Percentiles rank a stretch among this genome's conserved stretches.
phyloP scores from a whole-genome alignment of 169 alveolate species.

The Cryptosporidium xiaoi region DNA sequence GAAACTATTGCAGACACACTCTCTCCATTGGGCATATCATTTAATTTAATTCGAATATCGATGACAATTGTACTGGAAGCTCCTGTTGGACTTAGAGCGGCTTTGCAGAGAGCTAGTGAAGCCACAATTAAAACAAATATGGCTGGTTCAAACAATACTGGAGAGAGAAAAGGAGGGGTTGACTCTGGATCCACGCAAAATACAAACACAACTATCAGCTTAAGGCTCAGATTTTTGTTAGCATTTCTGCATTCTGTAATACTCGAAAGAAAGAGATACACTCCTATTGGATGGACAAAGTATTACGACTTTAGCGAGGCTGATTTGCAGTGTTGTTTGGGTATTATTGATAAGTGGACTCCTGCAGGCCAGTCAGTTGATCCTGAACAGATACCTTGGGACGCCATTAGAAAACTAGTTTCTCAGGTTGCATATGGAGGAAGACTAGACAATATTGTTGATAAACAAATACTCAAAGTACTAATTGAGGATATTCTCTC shows the following conservation, averaged over 20 bases:
- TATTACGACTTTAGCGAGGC: constrained; percentile 96
- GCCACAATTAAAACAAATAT: constrained; percentile 84
- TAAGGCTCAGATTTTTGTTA: constrained; percentile 90
- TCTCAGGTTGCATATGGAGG: constrained; percentile 96
- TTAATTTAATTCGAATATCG: constrained; percentile 93
- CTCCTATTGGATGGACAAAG: constrained; percentile 98
- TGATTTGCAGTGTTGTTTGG: constrained; percentile 87
- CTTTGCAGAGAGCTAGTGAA: constrained; percentile 85
- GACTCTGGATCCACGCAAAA: constrained; percentile 56
- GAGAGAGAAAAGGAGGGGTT: background rate
- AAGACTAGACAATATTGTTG: constrained; percentile 95
- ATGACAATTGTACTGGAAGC: constrained; percentile 96
- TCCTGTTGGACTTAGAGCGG: constrained; percentile 96
- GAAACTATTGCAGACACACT: constrained; percentile 18
- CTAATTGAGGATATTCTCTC: constrained; percentile 89
- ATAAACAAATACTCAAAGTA: constrained; percentile 90
- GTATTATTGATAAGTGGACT: constrained; percentile 52
- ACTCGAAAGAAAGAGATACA: constrained; percentile 95
- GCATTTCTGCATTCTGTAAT: constrained; percentile 97
- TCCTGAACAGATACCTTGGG: constrained; percentile 98
- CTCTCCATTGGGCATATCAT: constrained; percentile 81
- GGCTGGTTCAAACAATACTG: constrained; percentile 9
- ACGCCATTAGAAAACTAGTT: constrained; percentile 93
- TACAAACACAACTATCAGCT: constrained; percentile 15
- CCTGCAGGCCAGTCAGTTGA: constrained; percentile 80